Base-by-base conservation (phyloP, 2,329 filamentous ascomycete species). In the Phyllosticta citribraziliensis region DNA sequence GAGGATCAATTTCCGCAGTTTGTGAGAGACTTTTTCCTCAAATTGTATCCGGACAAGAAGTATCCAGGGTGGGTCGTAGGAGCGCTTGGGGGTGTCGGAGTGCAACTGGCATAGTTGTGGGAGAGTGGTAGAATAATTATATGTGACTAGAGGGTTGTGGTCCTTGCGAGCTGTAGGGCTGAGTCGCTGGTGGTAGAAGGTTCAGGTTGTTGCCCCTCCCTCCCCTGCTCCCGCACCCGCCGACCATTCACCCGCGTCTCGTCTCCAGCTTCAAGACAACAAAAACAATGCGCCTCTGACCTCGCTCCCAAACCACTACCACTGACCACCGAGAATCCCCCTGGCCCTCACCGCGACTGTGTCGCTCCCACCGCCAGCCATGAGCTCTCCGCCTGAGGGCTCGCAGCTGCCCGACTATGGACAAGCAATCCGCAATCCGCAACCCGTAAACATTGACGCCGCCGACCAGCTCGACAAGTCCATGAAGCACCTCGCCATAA, bases 41-140 rank as follows among this genome's bases (percentile, higher is more conserved):
- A 84, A 62, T 76, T 91, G 63, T 92, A 97, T 72, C 71, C 82
- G 12, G 80, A 87, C 66, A 83, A 82, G 74, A 82, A 82, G 60
- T 91, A 90, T 70, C 94, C 95, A 0, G 74, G 77, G 0, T 99
- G 94, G 94, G 92, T 90, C 1, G 86, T 96, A 2, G 84, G 84
- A 57, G 91, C 94, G 6, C 75, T 99, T 64, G 81, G 76, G 63
- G 82, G 81, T 0, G 93, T 97, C n/a, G 89, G 88, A 1, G 84
- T 99, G 61, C 87, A 96, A 67, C 74, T 86, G 67, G 73, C 30
- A 24, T 60, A 58, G 53, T 24, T 12, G 9, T 20, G 8, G 40
- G 19, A 56, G 22, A 22, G 22, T 22, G 22, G 22, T 22, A 3
- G 22, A 22, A n/a, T n/a, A n/a, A n/a, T n/a, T n/a, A n/a, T n/a